Evolutionary conservation across 345 rosid species (phyloP).

Genomic region (Populus nigra): DNA sequence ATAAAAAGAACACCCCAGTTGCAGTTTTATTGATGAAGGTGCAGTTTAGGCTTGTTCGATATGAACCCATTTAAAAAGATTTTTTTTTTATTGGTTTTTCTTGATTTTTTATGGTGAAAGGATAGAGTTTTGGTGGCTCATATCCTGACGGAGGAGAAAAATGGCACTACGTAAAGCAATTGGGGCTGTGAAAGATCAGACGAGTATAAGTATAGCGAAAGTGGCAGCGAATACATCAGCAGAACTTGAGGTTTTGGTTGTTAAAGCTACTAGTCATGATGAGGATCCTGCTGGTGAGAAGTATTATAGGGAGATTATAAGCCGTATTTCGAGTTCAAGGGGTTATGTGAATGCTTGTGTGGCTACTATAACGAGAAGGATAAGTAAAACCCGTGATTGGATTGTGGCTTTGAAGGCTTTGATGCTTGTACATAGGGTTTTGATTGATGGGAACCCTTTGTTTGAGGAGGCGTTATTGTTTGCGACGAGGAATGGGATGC

Average conservation of each 20-base stretch:
- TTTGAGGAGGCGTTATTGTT: constrained; percentile 76
- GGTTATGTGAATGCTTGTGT: constrained; percentile 22
- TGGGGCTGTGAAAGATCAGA: constrained; percentile 31
- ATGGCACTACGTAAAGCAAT: constrained; percentile 25
- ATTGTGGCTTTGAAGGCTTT: constrained; percentile 78
- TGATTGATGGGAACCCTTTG: constrained; percentile 64
- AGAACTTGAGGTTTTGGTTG: constrained; percentile 25
- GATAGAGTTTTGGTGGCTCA: neutral
- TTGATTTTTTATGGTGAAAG: neutral
- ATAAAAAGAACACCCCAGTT: neutral
- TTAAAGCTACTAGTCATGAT: constrained; percentile 28
- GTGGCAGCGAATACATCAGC: constrained; percentile 20
- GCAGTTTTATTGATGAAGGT: neutral
- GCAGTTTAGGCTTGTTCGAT: neutral
- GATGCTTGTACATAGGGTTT: constrained; percentile 65
- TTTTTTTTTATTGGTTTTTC: neutral
- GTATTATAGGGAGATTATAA: constrained; percentile 25
- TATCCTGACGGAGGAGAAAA: neutral
- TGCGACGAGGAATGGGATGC: constrained; percentile 67
- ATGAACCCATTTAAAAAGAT: neutral
- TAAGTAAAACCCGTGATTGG: constrained; percentile 54
- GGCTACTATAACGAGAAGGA: constrained; percentile 17
- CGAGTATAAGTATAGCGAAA: constrained; percentile 26
- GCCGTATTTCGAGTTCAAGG: constrained; percentile 18
- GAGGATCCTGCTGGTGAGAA: constrained; percentile 21